Conservation (phyloP, 2,329 filamentous ascomycete genomes). For the Fusarium buharicum region DNA sequence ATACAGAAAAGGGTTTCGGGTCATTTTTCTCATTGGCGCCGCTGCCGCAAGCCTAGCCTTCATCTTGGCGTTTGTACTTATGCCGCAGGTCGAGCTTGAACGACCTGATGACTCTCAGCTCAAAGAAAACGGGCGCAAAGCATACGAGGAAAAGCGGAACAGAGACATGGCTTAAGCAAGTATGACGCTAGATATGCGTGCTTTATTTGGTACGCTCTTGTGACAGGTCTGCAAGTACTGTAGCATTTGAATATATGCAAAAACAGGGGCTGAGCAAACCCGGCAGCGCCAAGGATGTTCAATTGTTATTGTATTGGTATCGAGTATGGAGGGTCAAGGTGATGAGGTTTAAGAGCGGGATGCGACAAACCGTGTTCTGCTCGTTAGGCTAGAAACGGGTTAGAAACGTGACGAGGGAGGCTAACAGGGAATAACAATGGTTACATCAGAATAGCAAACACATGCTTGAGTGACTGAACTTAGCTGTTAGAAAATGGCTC, state of each 20-base stretch:
- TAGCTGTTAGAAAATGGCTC: too few species aligned
- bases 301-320: background rate
- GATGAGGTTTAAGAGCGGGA: too few species aligned
- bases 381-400: too few species aligned
- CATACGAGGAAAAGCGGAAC: slow-evolving; percentile 31
- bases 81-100: slow-evolving; percentile 54
- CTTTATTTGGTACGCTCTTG: background rate
- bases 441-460: too few species aligned
- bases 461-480: too few species aligned
- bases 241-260: background rate
- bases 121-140: slow-evolving; percentile 49
- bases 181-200: background rate
- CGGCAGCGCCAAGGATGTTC: background rate
- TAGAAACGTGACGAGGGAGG: too few species aligned
- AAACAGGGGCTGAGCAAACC: too few species aligned
- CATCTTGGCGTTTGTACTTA: slow-evolving; percentile 52
- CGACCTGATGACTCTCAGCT: slow-evolving; percentile 52
- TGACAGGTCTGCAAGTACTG: too few species aligned
- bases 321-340: background rate
- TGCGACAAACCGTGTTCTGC: too few species aligned
- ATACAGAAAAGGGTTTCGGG: slow-evolving; percentile 51
- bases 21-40: slow-evolving; percentile 54
- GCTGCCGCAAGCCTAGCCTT: slow-evolving; percentile 51
- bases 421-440: too few species aligned
- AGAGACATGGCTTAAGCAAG: background rate